Percentiles rank a stretch among this genome's conserved stretches.
These are phyloP conservation scores for Solanum rostratum DNA, from an alignment of 257 asterid genomes.

Conservation along the genomic window DNA sequence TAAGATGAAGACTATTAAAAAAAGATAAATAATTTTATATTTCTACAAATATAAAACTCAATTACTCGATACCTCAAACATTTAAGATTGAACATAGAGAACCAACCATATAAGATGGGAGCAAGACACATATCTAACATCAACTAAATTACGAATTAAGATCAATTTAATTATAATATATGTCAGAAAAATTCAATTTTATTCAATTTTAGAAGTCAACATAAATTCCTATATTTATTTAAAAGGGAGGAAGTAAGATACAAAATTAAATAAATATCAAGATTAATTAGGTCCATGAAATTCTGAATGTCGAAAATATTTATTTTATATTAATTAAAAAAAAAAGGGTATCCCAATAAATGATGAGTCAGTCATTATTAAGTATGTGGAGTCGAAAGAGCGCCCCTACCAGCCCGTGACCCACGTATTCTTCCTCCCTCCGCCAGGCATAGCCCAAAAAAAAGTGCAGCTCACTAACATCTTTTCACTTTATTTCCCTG, in stretches of 20 bases:
- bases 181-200: neutral
- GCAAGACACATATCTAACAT: neutral
- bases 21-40: neutral
- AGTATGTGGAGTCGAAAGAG: neutral
- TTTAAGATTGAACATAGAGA: neutral
- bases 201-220: too few relatives aligned
- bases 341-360: neutral
- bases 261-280: neutral
- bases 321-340: neutral
- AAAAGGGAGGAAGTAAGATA: too few relatives aligned
- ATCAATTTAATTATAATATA: neutral
- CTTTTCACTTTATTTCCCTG: neutral
- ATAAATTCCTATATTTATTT: too few relatives aligned
- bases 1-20: neutral
- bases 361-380: neutral
- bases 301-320: neutral
- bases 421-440: neutral
- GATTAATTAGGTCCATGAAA: neutral
- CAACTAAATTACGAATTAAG: neutral
- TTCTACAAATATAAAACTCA: neutral
- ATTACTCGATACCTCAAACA: neutral
- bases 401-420: neutral
- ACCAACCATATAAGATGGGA: neutral
- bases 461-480: neutral
- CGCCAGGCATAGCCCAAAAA: neutral